A percentile compares a stretch with the other conserved stretches of the same genome.
Conservation (phyloP, 768 basidiomycete genomes). For the Panaeolus cyanescens region DNA sequence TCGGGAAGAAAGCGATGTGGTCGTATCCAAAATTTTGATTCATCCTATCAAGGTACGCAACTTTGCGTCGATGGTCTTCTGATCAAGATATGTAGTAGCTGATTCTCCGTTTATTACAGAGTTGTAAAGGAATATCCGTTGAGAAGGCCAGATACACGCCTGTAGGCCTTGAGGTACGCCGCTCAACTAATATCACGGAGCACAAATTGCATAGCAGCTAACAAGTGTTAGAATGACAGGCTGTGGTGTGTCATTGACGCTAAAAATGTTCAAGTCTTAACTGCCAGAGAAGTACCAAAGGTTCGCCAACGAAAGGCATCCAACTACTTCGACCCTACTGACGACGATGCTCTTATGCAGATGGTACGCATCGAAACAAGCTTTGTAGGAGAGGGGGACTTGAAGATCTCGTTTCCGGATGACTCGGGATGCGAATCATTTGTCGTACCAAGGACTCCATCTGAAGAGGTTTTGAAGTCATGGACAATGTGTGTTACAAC, state of each 20-base stretch:
- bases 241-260: conserved; percentile 70
- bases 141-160: conserved; percentile 55
- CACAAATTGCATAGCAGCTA: conserved; percentile 3
- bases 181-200: not conserved
- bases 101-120: conserved; percentile 41
- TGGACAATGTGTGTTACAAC: conserved; percentile 58
- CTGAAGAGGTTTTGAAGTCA: conserved; percentile 41
- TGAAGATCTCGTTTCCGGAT: conserved; percentile 62
- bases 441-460: conserved; percentile 58
- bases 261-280: conserved; percentile 53
- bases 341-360: conserved; percentile 31
- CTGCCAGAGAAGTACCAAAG: conserved; percentile 66
- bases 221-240: conserved; percentile 62
- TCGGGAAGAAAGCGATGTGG: not conserved
- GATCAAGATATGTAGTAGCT: not conserved
- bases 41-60: conserved; percentile 68
- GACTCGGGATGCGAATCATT: conserved; percentile 60
- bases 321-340: not conserved
- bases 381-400: conserved; percentile 46
- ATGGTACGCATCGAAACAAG: conserved; percentile 67
- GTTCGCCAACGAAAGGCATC: conserved; percentile 33
- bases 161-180: conserved; percentile 64
- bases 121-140: conserved; percentile 70
- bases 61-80: not conserved
- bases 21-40: conserved; percentile 57